Conservation (phyloP, 2,329 filamentous ascomycete species). For the Neopestalotiopsis rosae region DNA sequence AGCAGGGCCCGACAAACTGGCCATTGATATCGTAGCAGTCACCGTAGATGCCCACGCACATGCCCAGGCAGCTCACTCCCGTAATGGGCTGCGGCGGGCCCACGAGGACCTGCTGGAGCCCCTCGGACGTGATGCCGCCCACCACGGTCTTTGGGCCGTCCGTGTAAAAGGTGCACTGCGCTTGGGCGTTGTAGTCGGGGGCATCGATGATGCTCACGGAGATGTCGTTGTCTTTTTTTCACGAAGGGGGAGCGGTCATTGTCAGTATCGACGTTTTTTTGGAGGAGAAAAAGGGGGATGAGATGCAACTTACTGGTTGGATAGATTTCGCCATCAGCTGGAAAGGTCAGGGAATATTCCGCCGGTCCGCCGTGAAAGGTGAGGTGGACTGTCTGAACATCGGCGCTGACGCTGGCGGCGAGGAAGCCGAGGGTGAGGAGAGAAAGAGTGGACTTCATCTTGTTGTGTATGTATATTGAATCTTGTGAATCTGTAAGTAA, state of each 20-base stretch:
- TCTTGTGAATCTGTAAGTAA: background rate
- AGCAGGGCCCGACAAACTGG: slow-evolving; percentile 45
- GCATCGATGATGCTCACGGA: slow-evolving; percentile 46
- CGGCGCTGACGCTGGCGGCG: slow-evolving; percentile 23
- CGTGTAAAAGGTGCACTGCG: slow-evolving; percentile 50
- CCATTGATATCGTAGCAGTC: slow-evolving; percentile 42
- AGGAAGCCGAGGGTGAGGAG: slow-evolving; percentile 25
- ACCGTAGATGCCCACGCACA: slow-evolving; percentile 47
- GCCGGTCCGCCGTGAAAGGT: slow-evolving; percentile 49
- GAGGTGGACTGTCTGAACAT: slow-evolving; percentile 44
- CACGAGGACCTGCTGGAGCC: slow-evolving; percentile 46
- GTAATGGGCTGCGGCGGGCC: slow-evolving; percentile 50
- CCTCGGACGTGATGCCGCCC: slow-evolving; percentile 34
- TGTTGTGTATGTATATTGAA: background rate
- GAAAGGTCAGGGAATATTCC: slow-evolving; percentile 46
- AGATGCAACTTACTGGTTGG: slow-evolving; percentile 34
- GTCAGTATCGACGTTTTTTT: background rate
- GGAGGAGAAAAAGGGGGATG: background rate
- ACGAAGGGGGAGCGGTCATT: background rate
- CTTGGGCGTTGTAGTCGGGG: slow-evolving; percentile 47
- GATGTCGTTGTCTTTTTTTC: slow-evolving; percentile 42
- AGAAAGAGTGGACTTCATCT: slow-evolving; percentile 2
- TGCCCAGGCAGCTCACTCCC: slow-evolving; percentile 47
- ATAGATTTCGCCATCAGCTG: slow-evolving; percentile 45
- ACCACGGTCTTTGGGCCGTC: slow-evolving; percentile 37